Base-by-base conservation (phyloP, 2,329 filamentous ascomycete species). In the Daldinia sp. region DNA sequence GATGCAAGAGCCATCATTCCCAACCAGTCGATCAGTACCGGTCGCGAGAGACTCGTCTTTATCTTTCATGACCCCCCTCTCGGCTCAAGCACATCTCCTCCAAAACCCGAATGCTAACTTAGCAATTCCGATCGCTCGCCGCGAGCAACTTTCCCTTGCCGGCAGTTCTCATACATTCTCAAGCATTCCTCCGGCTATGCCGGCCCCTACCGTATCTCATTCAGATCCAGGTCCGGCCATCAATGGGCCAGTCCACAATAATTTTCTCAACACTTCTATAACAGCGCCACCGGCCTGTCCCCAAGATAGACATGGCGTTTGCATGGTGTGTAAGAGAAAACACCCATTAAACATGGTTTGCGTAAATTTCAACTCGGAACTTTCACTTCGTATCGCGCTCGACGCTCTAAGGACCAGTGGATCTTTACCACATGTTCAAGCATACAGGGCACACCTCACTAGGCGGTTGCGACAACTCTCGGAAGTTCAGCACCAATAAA, bases 301-400 rank as follows among this genome's bases (percentile, higher is more conserved):
- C 28, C 70, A 65, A 13, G 69, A 55, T 18, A 65, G 69, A 18
- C 69, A 46, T 4, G 62, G 37, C 15, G 60, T 63, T 50, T 77
- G 77, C 63, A 33, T 71, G 18, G 20, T 75, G 18, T 78, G 75
- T 35, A 20, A 20, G 15, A 28, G 18, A 23, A 50, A 28, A 12
- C 74, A 77, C 41, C 13, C 63, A 33, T 28, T 48, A 6, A 39
- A 41, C 6, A 35, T 42, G 6, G 67, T 58, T 9, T 79, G 77
- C 54, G 41, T 78, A 30, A 53, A 78, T 57, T 53, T 75, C 1
- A 70, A 70, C 50, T 76, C 73, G 0, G 74, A 77, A 42, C 58
- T 74, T 7, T 75, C 73, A 3, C 35, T 79, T 46, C 72, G 78
- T 18, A 15, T 79, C 12, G 76, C 75, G 4, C 69, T 79, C 28